Conservation (phyloP, 495 filamentous ascomycete species). For the Penicillium paxilli region DNA sequence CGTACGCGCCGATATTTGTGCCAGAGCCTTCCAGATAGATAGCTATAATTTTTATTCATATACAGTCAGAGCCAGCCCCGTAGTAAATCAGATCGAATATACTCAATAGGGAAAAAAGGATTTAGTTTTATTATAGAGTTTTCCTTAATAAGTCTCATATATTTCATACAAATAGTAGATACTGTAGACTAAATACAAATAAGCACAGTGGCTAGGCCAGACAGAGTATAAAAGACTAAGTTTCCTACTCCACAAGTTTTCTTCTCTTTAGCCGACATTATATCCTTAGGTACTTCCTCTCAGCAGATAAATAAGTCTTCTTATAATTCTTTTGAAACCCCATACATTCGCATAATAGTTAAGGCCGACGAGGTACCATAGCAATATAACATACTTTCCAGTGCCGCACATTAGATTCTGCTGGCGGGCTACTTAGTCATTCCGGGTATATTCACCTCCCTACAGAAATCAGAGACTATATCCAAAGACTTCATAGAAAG, state of each 20-base stretch:
- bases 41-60: too few species aligned
- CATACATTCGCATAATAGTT: conserved; percentile 33
- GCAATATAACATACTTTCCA: conserved; percentile 30
- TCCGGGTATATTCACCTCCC: conserved; percentile 34
- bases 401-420: conserved; percentile 31
- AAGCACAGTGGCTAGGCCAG: neutral
- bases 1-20: too few species aligned
- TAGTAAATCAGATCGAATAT: too few species aligned
- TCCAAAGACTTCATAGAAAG: conserved; percentile 5
- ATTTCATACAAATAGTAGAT: too few species aligned
- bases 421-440: conserved; percentile 37
- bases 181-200: too few species aligned
- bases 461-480: conserved; percentile 23
- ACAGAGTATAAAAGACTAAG: neutral
- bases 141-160: neutral
- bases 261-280: neutral
- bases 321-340: conserved; percentile 8
- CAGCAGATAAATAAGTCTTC: neutral
- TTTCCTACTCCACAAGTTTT: neutral
- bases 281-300: neutral
- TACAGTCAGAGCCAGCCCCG: too few species aligned
- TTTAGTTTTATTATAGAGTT: neutral
- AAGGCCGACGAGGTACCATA: conserved; percentile 23
- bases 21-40: too few species aligned
- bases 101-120: too few species aligned